These are phyloP conservation scores for Exophiala lecanii-corni DNA, from an alignment of 2,329 filamentous ascomycete species.

Conservation along the genomic window DNA sequence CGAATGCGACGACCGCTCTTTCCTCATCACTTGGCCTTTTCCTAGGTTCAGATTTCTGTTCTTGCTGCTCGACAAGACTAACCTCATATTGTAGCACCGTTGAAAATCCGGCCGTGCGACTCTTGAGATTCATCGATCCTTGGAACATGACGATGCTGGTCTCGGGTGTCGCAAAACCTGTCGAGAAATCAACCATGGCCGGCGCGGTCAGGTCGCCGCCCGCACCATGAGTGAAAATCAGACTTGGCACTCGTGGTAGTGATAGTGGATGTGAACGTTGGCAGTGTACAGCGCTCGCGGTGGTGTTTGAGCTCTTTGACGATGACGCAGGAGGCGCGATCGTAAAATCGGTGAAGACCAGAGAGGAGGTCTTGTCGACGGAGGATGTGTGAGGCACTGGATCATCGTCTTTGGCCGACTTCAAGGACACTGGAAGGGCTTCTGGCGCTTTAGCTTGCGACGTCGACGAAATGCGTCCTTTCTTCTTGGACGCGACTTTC, in stretches of 20 bases:
- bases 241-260: neutral
- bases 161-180: constrained; percentile 14
- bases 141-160: constrained; percentile 18
- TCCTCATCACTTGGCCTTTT: neutral
- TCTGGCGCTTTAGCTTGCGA: no score
- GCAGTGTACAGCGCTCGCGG: neutral
- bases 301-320: neutral
- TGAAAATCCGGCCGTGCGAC: constrained; percentile 16
- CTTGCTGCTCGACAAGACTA: neutral
- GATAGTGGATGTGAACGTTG: neutral
- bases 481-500: no score
- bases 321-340: neutral
- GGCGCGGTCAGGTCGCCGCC: constrained; percentile 22
- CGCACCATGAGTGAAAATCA: constrained; percentile 27
- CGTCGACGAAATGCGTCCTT: no score
- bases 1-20: constrained; percentile 8
- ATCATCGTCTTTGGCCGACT: no score
- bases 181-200: constrained; percentile 20
- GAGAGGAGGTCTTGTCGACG: no score
- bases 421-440: no score
- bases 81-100: constrained; percentile 9
- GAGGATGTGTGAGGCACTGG: no score
- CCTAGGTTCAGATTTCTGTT: neutral
- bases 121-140: constrained; percentile 24
- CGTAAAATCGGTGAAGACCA: no score